Evolutionary conservation across 306 rosid species (phyloP), one percentile per base, ranked within the genome.

Genomic region (Vigna trinervia): DNA sequence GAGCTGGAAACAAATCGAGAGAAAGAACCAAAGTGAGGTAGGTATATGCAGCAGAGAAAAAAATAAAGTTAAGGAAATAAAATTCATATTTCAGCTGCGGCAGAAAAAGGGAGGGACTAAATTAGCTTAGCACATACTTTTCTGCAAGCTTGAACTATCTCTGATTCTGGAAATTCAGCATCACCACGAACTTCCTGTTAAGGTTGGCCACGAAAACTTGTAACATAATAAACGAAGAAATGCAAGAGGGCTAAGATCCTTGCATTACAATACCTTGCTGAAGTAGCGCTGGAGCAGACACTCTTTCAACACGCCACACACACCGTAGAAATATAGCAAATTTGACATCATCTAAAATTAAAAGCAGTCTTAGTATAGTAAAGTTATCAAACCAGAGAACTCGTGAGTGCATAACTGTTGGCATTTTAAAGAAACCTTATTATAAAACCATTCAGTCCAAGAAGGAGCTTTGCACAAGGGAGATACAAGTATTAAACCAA

Each of bases 391-490:
- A 71, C 75, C 47, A 50, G 41, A 57, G 64, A 77, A 73, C 23
- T 59, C 74, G 58, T 50, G 5, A 14, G 58, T 9, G 23, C 70
- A 50, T 41, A 50, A 51, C 66, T 36, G 6, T 20, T 47, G 58
- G 36, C 26, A 57, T 83, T 14, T 57, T 72, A 58, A 50, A 85
- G 45, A 58, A 76, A 91, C 98, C 98, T 93, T 93, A 79, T 91
- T 93, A 76, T 80, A 93, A 76, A 93, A 80, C 98, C 98, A 93
- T 79, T 93, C 98, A 12, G 89, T 80, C 98, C 98, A 93, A 69
- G 97, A 91, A 48, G 98, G 96, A 1, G 94, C 87, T 82, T 86
- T 93, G 88, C 97, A 93, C 17, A 93, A 73, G 69, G 98, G 98
- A 85, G 98, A 93, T 68, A 93, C 93, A 38, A 93, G 96, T 73